These are phyloP conservation scores for Darksidea phi DNA, from an alignment of 495 filamentous ascomycete genomes.

Conservation along the genomic window DNA sequence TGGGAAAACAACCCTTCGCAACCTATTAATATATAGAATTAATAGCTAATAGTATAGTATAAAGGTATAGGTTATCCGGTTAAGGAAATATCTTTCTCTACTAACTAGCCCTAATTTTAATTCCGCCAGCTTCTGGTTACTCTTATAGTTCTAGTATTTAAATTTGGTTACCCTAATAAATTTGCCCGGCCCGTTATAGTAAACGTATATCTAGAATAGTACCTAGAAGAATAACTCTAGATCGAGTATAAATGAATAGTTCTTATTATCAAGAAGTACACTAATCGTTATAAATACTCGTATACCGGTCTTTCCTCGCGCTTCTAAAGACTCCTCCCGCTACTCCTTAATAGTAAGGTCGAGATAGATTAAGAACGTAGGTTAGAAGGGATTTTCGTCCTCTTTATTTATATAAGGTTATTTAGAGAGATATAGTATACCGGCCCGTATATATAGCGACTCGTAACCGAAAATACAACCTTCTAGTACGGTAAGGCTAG, in stretches of 20 bases:
- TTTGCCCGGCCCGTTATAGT: conserved; percentile 23
- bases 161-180: conserved; percentile 23
- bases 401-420: conserved; percentile 49
- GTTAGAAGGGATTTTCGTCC: conserved; percentile 36
- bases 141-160: conserved; percentile 37
- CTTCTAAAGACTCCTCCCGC: conserved; percentile 39
- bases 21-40: conserved; percentile 43
- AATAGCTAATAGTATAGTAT: conserved; percentile 42
- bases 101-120: conserved; percentile 33
- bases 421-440: conserved; percentile 45
- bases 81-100: conserved; percentile 36
- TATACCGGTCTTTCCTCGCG: conserved; percentile 46
- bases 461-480: conserved; percentile 40
- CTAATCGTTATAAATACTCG: conserved; percentile 50
- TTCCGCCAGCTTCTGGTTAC: conserved; percentile 32
- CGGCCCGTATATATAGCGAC: conserved; percentile 37
- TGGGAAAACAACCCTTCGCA: conserved; percentile 45
- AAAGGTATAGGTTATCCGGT: conserved; percentile 35
- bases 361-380: conserved; percentile 47
- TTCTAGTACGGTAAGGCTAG: conserved; percentile 42
- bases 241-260: conserved; percentile 49
- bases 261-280: conserved; percentile 42
- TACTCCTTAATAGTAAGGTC: conserved; percentile 44
- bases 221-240: conserved; percentile 59
- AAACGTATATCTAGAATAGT: conserved; percentile 44